Base-by-base conservation (phyloP, 2,329 filamentous ascomycete genomes). In the Cladophialophora exuberans region DNA sequence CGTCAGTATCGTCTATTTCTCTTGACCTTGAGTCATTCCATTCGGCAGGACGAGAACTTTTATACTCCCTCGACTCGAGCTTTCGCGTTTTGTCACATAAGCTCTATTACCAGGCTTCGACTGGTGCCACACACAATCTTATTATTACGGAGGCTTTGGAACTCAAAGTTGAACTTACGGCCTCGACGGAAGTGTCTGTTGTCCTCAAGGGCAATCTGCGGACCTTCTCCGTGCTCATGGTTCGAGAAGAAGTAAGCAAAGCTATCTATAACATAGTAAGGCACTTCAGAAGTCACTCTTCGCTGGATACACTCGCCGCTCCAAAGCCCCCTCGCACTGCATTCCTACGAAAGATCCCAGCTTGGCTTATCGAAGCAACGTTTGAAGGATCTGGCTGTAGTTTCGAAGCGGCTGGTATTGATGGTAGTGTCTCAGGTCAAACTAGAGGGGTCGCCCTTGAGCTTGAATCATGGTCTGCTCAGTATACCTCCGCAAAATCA, bases 11-110 rank as follows among this genome's bases (percentile, higher is more conserved):
- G 0, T 96, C 93, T 0, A 84, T 97, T 31, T 96, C 93, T 0
- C 76, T 97, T 18, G 94, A 99, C 66, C 81, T 96, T 43, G 94
- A 99, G 67, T 96, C 94, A 0, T 96, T 91, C n/a, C 94, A 99
- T 72, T 94, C 90, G 2, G 79, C 87, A 0, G 83, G 90, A 30
- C 89, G 89, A 54, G 88, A 95, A 28, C 76, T 91, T 3, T 89
- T 97, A 67, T 99, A 99, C 71, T 90, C 89, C 4, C 76, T 99
- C 1, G 85, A 85, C 11, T 90, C 91, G 0, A 88, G 89, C 3
- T 85, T 95, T 68, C 83, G 94, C 41, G 77, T 97, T 54, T 87
- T 93, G 59, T 89, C 90, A 1, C 91, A 97, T 68, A 84, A 90
- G 61, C 80, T 99, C 1, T 99, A 97, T 70, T 99, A 99, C 68